Base-by-base conservation (phyloP, 1,284 basidiomycete genomes). In the Stereum hirsutum region DNA sequence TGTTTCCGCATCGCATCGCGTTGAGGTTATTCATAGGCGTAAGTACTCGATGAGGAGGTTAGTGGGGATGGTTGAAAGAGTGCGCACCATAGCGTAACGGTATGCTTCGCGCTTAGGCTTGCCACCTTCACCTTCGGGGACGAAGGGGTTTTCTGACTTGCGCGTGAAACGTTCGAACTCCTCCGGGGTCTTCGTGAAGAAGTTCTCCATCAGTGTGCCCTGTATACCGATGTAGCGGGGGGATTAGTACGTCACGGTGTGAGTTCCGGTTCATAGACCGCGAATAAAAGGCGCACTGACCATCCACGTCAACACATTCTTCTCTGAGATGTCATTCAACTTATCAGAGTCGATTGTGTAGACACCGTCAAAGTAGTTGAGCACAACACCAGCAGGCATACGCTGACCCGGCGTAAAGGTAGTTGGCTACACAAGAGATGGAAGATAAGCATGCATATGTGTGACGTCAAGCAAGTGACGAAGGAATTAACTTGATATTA, bases 191-290 rank as follows among this genome's bases (percentile, higher is more conserved):
- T 75, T 66, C 0, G 93, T 97, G 39, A 99, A 60, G 59, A 89
- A 84, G 57, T 90, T 95, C 60, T 99, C 95, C 31, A 97, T 66
- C 47, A 95, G 73, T 4, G 85, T 86, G 2, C 94, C 94, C 81
- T 93, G 54, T n/a, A n/a, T n/a, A n/a, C n/a, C n/a, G n/a, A n/a
- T n/a, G n/a, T n/a, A n/a, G n/a, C n/a, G n/a, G n/a, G n/a, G n/a
- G n/a, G n/a, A n/a, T n/a, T n/a, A n/a, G n/a, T n/a, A n/a, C n/a
- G n/a, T n/a, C n/a, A n/a, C n/a, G n/a, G n/a, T n/a, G n/a, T n/a
- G n/a, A n/a, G n/a, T n/a, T n/a, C n/a, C n/a, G n/a, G n/a, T n/a
- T n/a, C n/a, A n/a, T n/a, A n/a, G n/a, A n/a, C n/a, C n/a, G n/a
- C n/a, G n/a, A n/a, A n/a, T n/a, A n/a, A n/a, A n/a, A n/a, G n/a